Conservation (phyloP, 108 stramenopile species). For the Cyclotella choctawhatcheeana region DNA sequence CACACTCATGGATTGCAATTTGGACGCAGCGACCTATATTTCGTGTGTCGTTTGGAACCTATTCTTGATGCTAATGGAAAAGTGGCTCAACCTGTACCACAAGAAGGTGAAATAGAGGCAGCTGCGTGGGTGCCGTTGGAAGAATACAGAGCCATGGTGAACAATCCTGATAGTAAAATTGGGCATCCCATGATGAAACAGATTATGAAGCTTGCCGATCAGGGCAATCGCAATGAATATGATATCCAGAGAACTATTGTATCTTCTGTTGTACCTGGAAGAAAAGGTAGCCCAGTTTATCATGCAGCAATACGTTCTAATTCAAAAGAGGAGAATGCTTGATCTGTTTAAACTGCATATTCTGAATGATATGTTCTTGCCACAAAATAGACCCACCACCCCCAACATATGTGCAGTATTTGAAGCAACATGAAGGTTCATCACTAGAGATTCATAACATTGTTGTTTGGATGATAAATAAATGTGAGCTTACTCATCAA, state of each 20-base stretch:
- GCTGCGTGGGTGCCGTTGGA: conserved; percentile 70
- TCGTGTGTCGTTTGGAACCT: conserved; percentile 74
- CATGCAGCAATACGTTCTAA: conserved; percentile 45
- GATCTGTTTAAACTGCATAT: too few relatives aligned
- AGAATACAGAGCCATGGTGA: conserved; percentile 70
- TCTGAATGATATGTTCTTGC: too few relatives aligned
- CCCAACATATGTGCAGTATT: too few relatives aligned
- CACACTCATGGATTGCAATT: conserved; percentile 81
- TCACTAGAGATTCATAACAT: too few relatives aligned
- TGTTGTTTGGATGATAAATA: too few relatives aligned
- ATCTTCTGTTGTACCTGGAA: conserved; percentile 72
- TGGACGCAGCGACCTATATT: conserved; percentile 78
- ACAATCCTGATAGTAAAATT: conserved; percentile 40
- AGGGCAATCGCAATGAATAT: conserved; percentile 27
- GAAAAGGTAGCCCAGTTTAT: conserved; percentile 72
- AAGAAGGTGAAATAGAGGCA: conserved; percentile 73
- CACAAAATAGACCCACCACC: too few relatives aligned
- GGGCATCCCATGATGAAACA: conserved; percentile 83
- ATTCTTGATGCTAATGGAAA: conserved; percentile 60
- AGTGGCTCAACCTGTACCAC: conserved; percentile 63
- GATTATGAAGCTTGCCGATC: conserved; percentile 63
- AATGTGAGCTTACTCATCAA: too few relatives aligned
- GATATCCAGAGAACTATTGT: conserved; percentile 66
- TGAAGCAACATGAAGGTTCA: too few relatives aligned
- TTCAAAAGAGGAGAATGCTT: background rate